These are phyloP conservation scores for Aspergillus versicolor DNA, from an alignment of 2,329 filamentous ascomycete species.

Conservation along the genomic window DNA sequence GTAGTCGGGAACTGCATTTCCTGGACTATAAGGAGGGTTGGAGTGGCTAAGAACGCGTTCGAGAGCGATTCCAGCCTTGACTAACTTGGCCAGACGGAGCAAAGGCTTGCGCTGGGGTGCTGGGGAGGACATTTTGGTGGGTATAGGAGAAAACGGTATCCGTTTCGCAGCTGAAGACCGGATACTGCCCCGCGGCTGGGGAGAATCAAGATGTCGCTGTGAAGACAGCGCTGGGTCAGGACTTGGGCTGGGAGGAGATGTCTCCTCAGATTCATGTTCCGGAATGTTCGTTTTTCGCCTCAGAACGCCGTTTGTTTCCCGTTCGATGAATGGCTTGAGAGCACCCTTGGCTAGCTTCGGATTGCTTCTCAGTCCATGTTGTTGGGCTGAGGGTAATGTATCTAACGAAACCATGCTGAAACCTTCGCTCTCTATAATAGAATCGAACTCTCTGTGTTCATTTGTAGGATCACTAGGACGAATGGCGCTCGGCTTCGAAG, in stretches of 20 bases:
- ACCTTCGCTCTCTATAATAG: constrained; percentile 57
- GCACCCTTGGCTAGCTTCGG: constrained; percentile 26
- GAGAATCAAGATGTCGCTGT: neutral
- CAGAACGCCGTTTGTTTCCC: constrained; percentile 27
- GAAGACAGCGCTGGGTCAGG: neutral
- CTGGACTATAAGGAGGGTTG: neutral
- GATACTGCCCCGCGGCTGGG: neutral
- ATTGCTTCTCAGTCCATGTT: constrained; percentile 39
- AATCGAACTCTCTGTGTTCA: constrained; percentile 51
- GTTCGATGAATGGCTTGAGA: constrained; percentile 28
- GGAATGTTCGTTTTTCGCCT: constrained; percentile 26
- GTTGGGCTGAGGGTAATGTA: constrained; percentile 51
- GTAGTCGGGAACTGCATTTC: constrained; percentile 16
- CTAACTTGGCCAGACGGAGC: constrained; percentile 32
- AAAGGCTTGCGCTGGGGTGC: constrained; percentile 20
- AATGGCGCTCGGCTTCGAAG: constrained; percentile 3
- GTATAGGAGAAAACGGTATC: neutral
- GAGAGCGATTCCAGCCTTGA: constrained; percentile 40
- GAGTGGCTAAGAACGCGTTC: constrained; percentile 32
- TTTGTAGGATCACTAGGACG: constrained; percentile 36
- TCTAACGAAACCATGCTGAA: constrained; percentile 59
- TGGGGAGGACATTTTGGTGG: constrained; percentile 7
- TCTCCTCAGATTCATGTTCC: constrained; percentile 20
- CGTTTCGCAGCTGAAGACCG: constrained; percentile 7
- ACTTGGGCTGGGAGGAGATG: constrained; percentile 15